phyloP scores from a whole-genome alignment of 495 filamentous ascomycete species.

The Penicillium silybi region DNA sequence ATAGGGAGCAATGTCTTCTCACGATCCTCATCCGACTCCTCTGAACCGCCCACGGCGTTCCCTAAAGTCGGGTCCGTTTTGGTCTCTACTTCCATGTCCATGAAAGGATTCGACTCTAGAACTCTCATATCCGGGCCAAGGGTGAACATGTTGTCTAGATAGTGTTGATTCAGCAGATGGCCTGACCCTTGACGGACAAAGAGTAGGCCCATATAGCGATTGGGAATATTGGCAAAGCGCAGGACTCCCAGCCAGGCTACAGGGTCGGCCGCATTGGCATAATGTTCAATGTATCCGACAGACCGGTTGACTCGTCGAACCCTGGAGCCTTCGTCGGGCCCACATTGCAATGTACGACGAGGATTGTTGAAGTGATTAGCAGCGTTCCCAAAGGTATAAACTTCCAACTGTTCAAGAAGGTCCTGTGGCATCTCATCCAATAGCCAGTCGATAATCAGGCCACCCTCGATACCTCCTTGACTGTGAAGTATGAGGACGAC shows the following conservation, averaged over 20 bases:
- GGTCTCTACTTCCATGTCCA: conserved; percentile 29
- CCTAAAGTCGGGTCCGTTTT: neutral
- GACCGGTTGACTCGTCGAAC: neutral
- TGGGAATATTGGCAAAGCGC: conserved; percentile 47
- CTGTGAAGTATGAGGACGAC: conserved; percentile 77
- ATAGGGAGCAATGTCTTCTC: conserved; percentile 8
- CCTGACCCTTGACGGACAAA: conserved; percentile 65
- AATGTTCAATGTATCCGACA: conserved; percentile 79
- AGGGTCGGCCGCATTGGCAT: conserved; percentile 72
- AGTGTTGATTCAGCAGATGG: conserved; percentile 78
- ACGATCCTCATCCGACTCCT: neutral
- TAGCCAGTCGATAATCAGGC: conserved; percentile 74
- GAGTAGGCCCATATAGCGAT: conserved; percentile 70
- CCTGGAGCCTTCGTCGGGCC: neutral
- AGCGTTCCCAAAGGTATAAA: conserved; percentile 82
- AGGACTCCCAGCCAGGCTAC: conserved; percentile 74
- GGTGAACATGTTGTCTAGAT: conserved; percentile 74
- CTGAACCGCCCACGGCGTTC: neutral
- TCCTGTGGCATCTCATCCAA: conserved; percentile 69
- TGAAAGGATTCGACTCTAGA: conserved; percentile 30
- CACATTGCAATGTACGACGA: conserved; percentile 28
- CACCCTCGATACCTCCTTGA: conserved; percentile 76
- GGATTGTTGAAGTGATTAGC: conserved; percentile 91
- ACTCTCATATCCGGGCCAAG: conserved; percentile 25
- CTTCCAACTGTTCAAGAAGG: conserved; percentile 64